Evolutionary conservation across 2,329 filamentous ascomycete genomes (phyloP).

Genomic region (Sporothrix schenckii): DNA sequence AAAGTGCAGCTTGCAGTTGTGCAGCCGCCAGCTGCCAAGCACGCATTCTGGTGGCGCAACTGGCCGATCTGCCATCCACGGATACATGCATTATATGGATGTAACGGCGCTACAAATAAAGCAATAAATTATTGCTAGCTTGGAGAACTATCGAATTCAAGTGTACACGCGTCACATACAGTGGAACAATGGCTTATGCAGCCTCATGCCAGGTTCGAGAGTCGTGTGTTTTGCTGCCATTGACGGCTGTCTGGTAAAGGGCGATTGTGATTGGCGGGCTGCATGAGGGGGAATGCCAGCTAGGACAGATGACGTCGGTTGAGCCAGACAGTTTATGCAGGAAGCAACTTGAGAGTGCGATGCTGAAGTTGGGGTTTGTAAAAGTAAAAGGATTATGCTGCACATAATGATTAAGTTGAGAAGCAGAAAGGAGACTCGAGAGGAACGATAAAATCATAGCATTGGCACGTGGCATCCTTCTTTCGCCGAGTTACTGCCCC

Average conservation of each 20-base stretch:
- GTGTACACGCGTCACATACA: not conserved
- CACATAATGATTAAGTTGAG: no score
- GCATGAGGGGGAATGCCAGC: not conserved
- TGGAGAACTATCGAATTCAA: not conserved
- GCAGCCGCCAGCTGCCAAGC: no score
- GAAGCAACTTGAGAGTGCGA: not conserved
- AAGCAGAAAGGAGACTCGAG: not conserved
- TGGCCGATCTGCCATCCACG: not conserved
- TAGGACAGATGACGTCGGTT: constrained; percentile 26
- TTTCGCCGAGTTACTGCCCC: not conserved
- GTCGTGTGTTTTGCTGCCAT: constrained; percentile 19
- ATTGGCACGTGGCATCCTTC: not conserved
- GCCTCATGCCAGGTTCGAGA: constrained; percentile 4
- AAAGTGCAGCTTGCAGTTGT: no score
- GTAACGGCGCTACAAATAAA: not conserved
- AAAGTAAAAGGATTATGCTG: not conserved
- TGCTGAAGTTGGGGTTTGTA: not conserved
- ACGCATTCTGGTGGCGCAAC: no score
- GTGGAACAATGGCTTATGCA: not conserved
- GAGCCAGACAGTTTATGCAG: constrained; percentile 5
- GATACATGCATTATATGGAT: not conserved
- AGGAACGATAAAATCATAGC: not conserved
- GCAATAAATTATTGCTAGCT: not conserved
- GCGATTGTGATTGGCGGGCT: constrained; percentile 13
- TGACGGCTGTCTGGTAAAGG: not conserved